A percentile compares a stretch with the other conserved stretches of the same genome.
Evolutionary conservation across 768 basidiomycete genomes (phyloP).

Genomic region (Mycena floridula): DNA sequence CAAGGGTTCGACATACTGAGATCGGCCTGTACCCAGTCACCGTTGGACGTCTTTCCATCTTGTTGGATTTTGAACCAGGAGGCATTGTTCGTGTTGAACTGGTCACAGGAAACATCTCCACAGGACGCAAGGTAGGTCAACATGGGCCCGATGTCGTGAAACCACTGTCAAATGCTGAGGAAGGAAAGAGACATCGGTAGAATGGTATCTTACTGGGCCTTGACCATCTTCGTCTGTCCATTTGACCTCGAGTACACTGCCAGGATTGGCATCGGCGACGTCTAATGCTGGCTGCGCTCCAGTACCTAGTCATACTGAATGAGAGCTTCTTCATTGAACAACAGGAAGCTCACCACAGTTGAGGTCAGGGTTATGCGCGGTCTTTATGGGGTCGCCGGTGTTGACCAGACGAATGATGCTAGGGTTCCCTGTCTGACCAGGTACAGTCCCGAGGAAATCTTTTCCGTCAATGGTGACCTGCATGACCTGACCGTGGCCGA

Average conservation of each 20-base stretch:
- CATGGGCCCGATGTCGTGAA: conserved; percentile 29
- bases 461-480: conserved; percentile 33
- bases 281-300: conserved; percentile 44
- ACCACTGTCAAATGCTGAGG: conserved; percentile 29
- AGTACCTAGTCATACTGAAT: no score
- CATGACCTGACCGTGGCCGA: conserved; percentile 40
- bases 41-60: conserved; percentile 22
- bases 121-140: conserved; percentile 48
- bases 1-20: no score
- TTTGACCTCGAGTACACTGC: conserved; percentile 44
- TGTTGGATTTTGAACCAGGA: conserved; percentile 45
- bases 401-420: conserved; percentile 34
- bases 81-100: conserved; percentile 32
- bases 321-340: no score
- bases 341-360: conserved; percentile 62
- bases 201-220: conserved; percentile 21
- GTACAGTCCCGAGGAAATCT: conserved; percentile 28
- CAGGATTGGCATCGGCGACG: conserved; percentile 53
- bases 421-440: conserved; percentile 14
- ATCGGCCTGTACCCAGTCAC: conserved; percentile 23
- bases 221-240: conserved; percentile 47
- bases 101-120: conserved; percentile 28
- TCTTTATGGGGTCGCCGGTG: conserved; percentile 38
- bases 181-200: conserved; percentile 2
- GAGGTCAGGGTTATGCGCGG: conserved; percentile 45